Evolutionary conservation across 176 grass and related monocot species (phyloP), one percentile per base, ranked within the genome.

Genomic region (Thalia dealbata): DNA sequence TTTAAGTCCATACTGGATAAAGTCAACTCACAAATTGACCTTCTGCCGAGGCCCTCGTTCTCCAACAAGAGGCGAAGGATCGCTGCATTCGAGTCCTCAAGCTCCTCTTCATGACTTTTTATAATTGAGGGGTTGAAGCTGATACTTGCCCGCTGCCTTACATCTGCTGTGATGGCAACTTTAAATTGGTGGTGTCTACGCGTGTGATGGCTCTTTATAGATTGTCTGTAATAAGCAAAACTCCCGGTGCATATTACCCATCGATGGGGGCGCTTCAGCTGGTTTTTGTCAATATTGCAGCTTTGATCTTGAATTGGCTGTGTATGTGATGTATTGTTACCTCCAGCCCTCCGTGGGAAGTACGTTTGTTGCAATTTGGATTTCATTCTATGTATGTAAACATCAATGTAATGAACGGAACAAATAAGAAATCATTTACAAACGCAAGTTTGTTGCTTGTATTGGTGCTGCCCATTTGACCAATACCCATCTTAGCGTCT

Each of bases 11-110:
- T 88, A 9, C 72, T 95, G 48, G 85, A 95, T 19, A 74, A 50
- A 64, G 75, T 85, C 54, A 89, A 58, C 70, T 72, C 85, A 18
- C 82, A 74, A 12, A 68, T 83, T 0, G 90, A 89, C 16, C 88
- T 91, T 77, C 59, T 85, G 63, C 90, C 88, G 0, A 79, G 88
- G 71, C 35, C 64, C 3, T 84, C 85, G 16, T 82, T 92, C 13
- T 76, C 88, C 30, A 86, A 30, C 82, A 99, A 99, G 44, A 85
- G 88, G 18, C 76, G 76, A 42, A 83, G 83, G 78, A 69, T 89
- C 73, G 81, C 78, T 0, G 70, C 77, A 7, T 91, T 89, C 56
- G 88, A 91, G 42, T 95, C 79, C 41, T 99, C 95, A 0, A 87
- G 77, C 58, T 99, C 85, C 9, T 99, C 90, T 50, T 93, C 83